Percentiles rank a stretch among this genome's conserved stretches.
These are phyloP conservation scores for Lachancea sp. DNA, from an alignment of 805 yeast species.

Conservation along the genomic window DNA sequence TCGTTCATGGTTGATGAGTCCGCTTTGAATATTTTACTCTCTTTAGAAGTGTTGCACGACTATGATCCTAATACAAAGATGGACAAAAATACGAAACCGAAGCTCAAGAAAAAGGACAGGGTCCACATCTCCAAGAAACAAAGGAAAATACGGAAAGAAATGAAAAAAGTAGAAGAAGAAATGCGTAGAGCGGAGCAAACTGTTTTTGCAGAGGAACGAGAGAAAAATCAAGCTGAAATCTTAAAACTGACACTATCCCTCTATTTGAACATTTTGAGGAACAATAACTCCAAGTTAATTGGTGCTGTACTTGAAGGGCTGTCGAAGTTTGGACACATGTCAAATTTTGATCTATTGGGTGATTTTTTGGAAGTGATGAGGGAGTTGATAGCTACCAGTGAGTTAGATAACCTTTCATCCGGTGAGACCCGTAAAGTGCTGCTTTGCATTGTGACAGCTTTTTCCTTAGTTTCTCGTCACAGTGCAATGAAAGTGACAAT, in stretches of 20 bases:
- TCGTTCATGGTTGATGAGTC: slow-evolving; percentile 79
- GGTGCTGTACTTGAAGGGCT: slow-evolving; percentile 89
- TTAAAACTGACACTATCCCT: slow-evolving; percentile 64
- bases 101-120: slow-evolving; percentile 76
- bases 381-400: slow-evolving; percentile 60
- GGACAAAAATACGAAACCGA: slow-evolving; percentile 40
- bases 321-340: slow-evolving; percentile 84
- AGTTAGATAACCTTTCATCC: slow-evolving; percentile 41
- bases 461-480: slow-evolving; percentile 75
- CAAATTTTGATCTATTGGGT: slow-evolving; percentile 86
- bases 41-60: slow-evolving; percentile 59
- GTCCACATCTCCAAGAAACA: slow-evolving; percentile 89
- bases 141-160: slow-evolving; percentile 79
- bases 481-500: slow-evolving; percentile 64
- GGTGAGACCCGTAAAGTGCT: slow-evolving; percentile 63
- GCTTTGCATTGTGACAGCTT: slow-evolving; percentile 83
- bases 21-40: slow-evolving; percentile 64
- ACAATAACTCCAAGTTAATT: slow-evolving; percentile 56
- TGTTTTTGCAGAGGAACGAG: slow-evolving; percentile 82
- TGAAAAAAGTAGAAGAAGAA: slow-evolving; percentile 83
- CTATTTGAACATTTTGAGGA: slow-evolving; percentile 71
- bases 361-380: slow-evolving; percentile 85
- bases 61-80: slow-evolving; percentile 60
- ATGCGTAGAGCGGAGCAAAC: slow-evolving; percentile 81
- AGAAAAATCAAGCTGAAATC: slow-evolving; percentile 75